Conservation (phyloP, 371 early-diverging fungal genomes). For the Blakeslea trispora region DNA sequence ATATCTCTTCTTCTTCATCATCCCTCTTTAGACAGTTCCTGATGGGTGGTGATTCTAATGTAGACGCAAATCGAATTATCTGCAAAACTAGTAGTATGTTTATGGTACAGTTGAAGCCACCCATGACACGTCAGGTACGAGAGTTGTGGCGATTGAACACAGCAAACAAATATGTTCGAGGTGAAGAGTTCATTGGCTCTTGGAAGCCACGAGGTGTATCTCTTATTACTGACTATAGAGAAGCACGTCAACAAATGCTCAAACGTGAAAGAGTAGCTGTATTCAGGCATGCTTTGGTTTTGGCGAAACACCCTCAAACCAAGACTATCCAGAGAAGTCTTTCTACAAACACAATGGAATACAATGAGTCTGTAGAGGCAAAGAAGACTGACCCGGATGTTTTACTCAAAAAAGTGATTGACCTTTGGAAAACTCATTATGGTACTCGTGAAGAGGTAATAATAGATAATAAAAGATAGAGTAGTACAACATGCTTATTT, state of each 20-base stretch:
- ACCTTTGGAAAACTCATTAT: slow-evolving; percentile 48
- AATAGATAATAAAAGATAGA: background rate
- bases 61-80: slow-evolving; percentile 15
- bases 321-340: slow-evolving; percentile 20
- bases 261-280: slow-evolving; percentile 53
- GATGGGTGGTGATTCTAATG: slow-evolving; percentile 8
- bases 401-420: slow-evolving; percentile 32
- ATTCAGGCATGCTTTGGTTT: slow-evolving; percentile 43
- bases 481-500: background rate
- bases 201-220: slow-evolving; percentile 82
- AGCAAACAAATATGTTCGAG: slow-evolving; percentile 80
- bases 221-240: slow-evolving; percentile 62
- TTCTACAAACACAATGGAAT: background rate
- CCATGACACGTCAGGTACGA: slow-evolving; percentile 52
- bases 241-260: slow-evolving; percentile 31
- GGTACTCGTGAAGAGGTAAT: slow-evolving; percentile 49
- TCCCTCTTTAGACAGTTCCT: slow-evolving; percentile 38
- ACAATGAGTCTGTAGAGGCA: background rate
- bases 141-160: slow-evolving; percentile 78
- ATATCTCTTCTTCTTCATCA: slow-evolving; percentile 33
- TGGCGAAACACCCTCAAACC: slow-evolving; percentile 26
- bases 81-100: slow-evolving; percentile 54
- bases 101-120: slow-evolving; percentile 57
- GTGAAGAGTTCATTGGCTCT: slow-evolving; percentile 75
- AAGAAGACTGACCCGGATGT: slow-evolving; percentile 12